Conservation (phyloP, 805 yeast species). For the Pichia nanzhaoensis region DNA sequence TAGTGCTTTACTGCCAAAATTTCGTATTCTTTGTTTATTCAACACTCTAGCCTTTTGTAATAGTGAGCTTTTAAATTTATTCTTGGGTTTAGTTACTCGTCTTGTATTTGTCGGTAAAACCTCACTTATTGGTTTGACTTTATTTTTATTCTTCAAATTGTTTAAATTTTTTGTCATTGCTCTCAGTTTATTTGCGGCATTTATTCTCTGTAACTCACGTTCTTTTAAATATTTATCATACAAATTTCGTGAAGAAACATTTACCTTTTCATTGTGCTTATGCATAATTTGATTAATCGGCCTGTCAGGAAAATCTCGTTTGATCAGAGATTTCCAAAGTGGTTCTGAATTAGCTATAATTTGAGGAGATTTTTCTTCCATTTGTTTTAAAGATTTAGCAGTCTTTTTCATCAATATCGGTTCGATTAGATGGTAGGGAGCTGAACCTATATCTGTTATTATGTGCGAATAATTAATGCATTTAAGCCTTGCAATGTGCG, state of each 20-base stretch:
- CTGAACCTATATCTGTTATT: constrained; percentile 28
- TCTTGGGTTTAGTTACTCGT: background rate
- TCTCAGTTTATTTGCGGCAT: constrained; percentile 40
- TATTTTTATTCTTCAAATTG: constrained; percentile 35
- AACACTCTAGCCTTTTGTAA: constrained; percentile 29
- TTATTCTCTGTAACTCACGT: constrained; percentile 36
- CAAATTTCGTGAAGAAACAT: constrained; percentile 33
- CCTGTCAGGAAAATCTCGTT: constrained; percentile 42
- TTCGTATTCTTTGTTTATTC: constrained; percentile 16
- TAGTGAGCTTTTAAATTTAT: constrained; percentile 23
- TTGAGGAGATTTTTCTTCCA: constrained; percentile 39
- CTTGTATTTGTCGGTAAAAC: constrained; percentile 18
- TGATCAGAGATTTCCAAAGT: constrained; percentile 40
- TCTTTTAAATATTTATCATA: constrained; percentile 36
- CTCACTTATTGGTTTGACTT: constrained; percentile 31
- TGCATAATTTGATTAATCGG: constrained; percentile 25
- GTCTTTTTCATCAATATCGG: constrained; percentile 41
- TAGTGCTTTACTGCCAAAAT: constrained; percentile 4
- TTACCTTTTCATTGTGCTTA: constrained; percentile 16
- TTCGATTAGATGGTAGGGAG: constrained; percentile 40
- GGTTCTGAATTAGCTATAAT: constrained; percentile 36
- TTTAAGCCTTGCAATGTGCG: constrained; percentile 24
- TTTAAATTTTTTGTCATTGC: constrained; percentile 35
- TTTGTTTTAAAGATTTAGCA: constrained; percentile 35
- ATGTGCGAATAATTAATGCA: constrained; percentile 28